Conservation (phyloP, 768 basidiomycete genomes). For the Tylopilus rubrobrunneus region DNA sequence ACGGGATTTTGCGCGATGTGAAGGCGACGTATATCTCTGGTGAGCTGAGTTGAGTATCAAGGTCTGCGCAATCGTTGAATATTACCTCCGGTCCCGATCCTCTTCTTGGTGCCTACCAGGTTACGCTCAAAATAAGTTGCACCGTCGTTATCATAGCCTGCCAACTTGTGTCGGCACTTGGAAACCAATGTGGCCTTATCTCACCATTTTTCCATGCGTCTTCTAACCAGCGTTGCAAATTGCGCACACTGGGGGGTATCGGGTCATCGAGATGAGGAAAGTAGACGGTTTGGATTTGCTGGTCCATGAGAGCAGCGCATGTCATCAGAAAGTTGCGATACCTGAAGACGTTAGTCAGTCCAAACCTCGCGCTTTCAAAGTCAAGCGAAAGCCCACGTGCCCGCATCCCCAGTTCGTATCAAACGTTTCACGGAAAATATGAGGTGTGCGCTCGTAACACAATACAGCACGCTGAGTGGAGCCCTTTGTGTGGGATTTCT, state of each 20-base stretch:
- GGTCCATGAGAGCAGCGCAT: slow-evolving; percentile 68
- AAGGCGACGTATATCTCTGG: slow-evolving; percentile 79
- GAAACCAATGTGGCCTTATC: background rate
- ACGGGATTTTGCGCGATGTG: slow-evolving; percentile 79
- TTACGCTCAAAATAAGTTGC: slow-evolving; percentile 50
- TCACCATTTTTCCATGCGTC: slow-evolving; percentile 72
- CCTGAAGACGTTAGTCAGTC: slow-evolving; percentile 34
- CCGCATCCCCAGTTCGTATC: slow-evolving; percentile 75
- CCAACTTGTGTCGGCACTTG: background rate
- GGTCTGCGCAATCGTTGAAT: background rate
- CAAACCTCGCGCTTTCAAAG: slow-evolving; percentile 2
- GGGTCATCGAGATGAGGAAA: slow-evolving; percentile 55
- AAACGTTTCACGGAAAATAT: slow-evolving; percentile 55
- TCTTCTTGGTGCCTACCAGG: slow-evolving; percentile 57
- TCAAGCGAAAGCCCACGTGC: slow-evolving; percentile 32
- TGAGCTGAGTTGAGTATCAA: background rate
- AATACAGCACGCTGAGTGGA: slow-evolving; percentile 53
- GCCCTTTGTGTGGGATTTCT: slow-evolving; percentile 48
- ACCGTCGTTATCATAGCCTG: slow-evolving; percentile 75
- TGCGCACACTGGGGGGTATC: slow-evolving; percentile 61
- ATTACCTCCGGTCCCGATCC: slow-evolving; percentile 79
- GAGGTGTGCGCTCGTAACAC: slow-evolving; percentile 59
- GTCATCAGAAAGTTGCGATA: slow-evolving; percentile 84
- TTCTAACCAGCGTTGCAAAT: slow-evolving; percentile 78
- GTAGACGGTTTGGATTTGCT: slow-evolving; percentile 59